Conservation (phyloP, 1,139 yeast genomes). For the Candida sojae region DNA sequence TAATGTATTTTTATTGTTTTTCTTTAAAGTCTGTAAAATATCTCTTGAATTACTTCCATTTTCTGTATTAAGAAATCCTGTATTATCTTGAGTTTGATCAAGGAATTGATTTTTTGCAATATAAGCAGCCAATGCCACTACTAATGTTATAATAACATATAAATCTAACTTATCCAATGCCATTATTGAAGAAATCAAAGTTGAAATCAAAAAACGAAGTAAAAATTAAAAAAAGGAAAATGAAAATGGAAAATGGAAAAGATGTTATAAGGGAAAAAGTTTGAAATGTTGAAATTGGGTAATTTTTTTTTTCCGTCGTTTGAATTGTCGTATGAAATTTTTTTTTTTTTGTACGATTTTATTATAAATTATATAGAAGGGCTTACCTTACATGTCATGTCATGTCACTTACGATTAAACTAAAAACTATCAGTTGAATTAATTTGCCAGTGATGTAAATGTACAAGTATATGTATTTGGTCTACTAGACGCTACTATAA, state of each 20-base stretch:
- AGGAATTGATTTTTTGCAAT: constrained; percentile 56
- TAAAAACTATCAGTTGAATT: too few relatives aligned
- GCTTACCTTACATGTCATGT: too few relatives aligned
- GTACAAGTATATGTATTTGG: too few relatives aligned
- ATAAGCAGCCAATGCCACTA: constrained; percentile 64
- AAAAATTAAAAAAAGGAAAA: neutral
- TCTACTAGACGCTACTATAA: too few relatives aligned
- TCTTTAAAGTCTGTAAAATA: constrained; percentile 60
- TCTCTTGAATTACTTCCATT: constrained; percentile 53
- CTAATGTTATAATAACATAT: constrained; percentile 64
- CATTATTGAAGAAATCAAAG: constrained; percentile 20
- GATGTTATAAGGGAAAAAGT: too few relatives aligned
- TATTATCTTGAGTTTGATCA: constrained; percentile 27
- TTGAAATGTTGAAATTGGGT: constrained; percentile 1
- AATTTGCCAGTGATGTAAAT: too few relatives aligned
- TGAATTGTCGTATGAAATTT: constrained; percentile 1
- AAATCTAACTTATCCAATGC: constrained; percentile 71
- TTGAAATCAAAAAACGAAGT: neutral
- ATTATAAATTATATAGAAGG: too few relatives aligned
- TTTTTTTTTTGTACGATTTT: neutral
- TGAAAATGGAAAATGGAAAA: neutral
- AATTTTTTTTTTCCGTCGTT: neutral
- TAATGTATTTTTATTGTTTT: constrained; percentile 70
- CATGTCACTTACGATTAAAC: too few relatives aligned
- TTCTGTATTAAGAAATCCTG: constrained; percentile 29